Evolutionary conservation across 1,284 basidiomycete genomes (phyloP).

Genomic region (Cryptococcus hybrid): DNA sequence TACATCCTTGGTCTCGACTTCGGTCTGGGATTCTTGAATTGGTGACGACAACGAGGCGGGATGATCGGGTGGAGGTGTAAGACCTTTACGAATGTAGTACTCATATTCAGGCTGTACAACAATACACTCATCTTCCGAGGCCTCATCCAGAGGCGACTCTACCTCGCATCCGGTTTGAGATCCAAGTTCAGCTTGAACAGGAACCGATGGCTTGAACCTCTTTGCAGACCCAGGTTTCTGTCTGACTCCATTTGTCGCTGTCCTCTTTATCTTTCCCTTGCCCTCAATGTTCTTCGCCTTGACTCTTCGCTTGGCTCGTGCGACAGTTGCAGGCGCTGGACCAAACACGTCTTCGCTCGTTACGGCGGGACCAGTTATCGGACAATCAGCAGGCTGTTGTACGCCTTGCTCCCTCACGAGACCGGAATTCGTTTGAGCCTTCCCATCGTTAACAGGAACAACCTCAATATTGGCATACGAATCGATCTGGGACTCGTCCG

Average conservation of each 20-base stretch:
- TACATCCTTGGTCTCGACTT: neutral
- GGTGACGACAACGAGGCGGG: neutral
- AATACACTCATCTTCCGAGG: conserved; percentile 12
- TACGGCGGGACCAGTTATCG: conserved; percentile 1
- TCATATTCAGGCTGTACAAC: conserved; percentile 5
- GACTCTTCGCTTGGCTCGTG: neutral
- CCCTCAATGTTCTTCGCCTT: conserved; percentile 2
- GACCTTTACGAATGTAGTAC: conserved; percentile 7
- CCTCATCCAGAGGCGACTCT: neutral
- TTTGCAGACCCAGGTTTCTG: too few relatives aligned
- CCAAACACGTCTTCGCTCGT: conserved; percentile 32
- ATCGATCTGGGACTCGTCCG: conserved; percentile 29
- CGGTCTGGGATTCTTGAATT: neutral
- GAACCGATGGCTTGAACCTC: too few relatives aligned
- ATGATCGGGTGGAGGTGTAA: neutral
- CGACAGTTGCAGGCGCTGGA: conserved; percentile 12
- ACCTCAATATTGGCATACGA: neutral
- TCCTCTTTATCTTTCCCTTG: too few relatives aligned
- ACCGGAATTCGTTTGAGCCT: neutral
- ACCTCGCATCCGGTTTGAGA: too few relatives aligned
- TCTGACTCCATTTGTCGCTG: too few relatives aligned
- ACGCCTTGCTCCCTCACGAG: neutral
- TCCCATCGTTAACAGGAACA: neutral
- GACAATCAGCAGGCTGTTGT: conserved; percentile 3
- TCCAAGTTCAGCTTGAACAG: too few relatives aligned